Evolutionary conservation across 352 stramenopile species (phyloP).

Genomic region (Stramenopiles sp.): DNA sequence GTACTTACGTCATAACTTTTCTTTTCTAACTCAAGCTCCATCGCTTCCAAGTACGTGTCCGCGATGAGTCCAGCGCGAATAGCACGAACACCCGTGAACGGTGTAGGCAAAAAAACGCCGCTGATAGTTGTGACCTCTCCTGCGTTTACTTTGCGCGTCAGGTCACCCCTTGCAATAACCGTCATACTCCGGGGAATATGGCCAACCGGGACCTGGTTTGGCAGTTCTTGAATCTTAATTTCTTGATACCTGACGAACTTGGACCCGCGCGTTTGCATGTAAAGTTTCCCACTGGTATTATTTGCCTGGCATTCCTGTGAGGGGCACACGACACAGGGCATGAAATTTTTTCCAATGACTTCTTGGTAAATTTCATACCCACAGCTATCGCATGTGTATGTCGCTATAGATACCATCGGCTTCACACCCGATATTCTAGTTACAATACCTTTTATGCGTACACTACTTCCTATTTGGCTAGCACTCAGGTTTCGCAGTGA

Average conservation of each 20-base stretch:
- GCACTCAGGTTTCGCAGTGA: slow-evolving; percentile 81
- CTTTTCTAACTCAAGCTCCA: slow-evolving; percentile 86
- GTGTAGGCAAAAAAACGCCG: slow-evolving; percentile 77
- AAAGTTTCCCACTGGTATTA: slow-evolving; percentile 45
- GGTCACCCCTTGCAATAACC: slow-evolving; percentile 66
- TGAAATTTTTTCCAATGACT: slow-evolving; percentile 72
- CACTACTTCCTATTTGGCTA: slow-evolving; percentile 74
- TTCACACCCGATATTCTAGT: slow-evolving; percentile 95
- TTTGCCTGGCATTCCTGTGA: slow-evolving; percentile 61
- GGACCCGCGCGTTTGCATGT: slow-evolving; percentile 85
- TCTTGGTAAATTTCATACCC: slow-evolving; percentile 58
- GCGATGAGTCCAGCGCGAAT: slow-evolving; percentile 90
- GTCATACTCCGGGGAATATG: slow-evolving; percentile 83
- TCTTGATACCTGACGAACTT: slow-evolving; percentile 99
- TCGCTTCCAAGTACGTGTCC: slow-evolving; percentile 88
- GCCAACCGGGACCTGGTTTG: slow-evolving; percentile 86
- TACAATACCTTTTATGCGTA: slow-evolving; percentile 91
- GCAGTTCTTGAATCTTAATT: slow-evolving; percentile 86
- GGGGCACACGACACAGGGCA: slow-evolving; percentile 68
- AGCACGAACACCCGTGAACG: slow-evolving; percentile 68
- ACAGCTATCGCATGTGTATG: slow-evolving; percentile 86
- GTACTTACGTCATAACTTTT: slow-evolving; percentile 83
- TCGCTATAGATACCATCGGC: slow-evolving; percentile 79
- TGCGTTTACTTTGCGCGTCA: slow-evolving; percentile 71
- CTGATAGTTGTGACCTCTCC: slow-evolving; percentile 89